phyloP scores from a whole-genome alignment of 2,329 filamentous ascomycete genomes.

The Beauveria scarabaeidicola region DNA sequence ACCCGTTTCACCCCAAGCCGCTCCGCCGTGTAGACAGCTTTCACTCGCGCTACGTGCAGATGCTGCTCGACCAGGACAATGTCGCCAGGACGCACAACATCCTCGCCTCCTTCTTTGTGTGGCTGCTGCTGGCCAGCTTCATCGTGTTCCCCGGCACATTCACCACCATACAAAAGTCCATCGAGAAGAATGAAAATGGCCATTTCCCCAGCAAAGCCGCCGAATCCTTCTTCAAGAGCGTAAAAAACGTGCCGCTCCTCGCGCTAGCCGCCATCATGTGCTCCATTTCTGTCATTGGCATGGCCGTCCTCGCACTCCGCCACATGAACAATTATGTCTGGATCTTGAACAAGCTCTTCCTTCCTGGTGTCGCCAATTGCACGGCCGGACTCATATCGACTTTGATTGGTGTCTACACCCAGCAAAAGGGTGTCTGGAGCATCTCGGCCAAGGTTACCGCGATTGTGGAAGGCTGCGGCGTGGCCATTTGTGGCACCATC shows the following conservation, averaged over 20 bases:
- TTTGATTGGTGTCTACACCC: conserved; percentile 40
- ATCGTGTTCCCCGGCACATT: conserved; percentile 45
- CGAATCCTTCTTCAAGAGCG: conserved; percentile 18
- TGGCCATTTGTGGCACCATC: conserved; percentile 19
- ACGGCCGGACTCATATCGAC: conserved; percentile 42
- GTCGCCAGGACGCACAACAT: conserved; percentile 40
- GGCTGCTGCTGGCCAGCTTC: conserved; percentile 44
- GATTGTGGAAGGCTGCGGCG: conserved; percentile 25
- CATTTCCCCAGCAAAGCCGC: conserved; percentile 15
- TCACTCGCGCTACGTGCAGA: conserved; percentile 34
- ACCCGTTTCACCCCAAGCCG: conserved; percentile 9
- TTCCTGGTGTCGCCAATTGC: conserved; percentile 37
- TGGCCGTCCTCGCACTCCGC: conserved; percentile 33
- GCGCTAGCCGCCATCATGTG: conserved; percentile 36
- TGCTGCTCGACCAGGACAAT: conserved; percentile 38
- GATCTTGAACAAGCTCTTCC: conserved; percentile 43
- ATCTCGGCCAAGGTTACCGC: conserved; percentile 30
- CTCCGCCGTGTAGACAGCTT: conserved; percentile 17
- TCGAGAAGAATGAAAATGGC: conserved; percentile 16
- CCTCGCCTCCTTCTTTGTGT: conserved; percentile 30
- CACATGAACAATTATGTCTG: conserved; percentile 44
- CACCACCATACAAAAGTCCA: conserved; percentile 27
- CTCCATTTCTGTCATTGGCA: conserved; percentile 25
- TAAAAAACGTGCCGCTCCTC: conserved; percentile 30
- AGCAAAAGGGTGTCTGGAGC: conserved; percentile 35